Percentiles rank a stretch among this genome's conserved stretches.
Conservation (phyloP, 2,329 filamentous ascomycete species). For the Alternaria arbusti region DNA sequence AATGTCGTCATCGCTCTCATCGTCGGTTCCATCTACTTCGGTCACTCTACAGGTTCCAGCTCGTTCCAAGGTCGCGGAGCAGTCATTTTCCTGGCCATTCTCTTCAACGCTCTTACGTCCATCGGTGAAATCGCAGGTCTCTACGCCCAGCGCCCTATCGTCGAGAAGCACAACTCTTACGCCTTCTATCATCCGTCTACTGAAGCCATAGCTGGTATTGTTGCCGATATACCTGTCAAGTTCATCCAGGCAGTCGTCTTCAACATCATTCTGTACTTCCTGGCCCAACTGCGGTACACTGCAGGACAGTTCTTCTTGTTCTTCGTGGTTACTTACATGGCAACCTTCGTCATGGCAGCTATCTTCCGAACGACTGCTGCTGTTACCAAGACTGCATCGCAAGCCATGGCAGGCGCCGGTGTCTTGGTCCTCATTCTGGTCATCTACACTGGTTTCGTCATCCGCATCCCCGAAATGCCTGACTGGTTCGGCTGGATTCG, state of each 20-base stretch:
- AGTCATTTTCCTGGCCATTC: slow-evolving; percentile 65
- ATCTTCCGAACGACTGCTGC: slow-evolving; percentile 81
- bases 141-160: slow-evolving; percentile 85
- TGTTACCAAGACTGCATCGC: slow-evolving; percentile 69
- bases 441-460: slow-evolving; percentile 71
- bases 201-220: slow-evolving; percentile 82
- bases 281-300: slow-evolving; percentile 76
- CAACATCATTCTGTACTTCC: slow-evolving; percentile 83
- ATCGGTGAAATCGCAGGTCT: slow-evolving; percentile 62
- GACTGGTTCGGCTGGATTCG: slow-evolving; percentile 54
- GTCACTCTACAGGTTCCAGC: slow-evolving; percentile 56
- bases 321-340: slow-evolving; percentile 62
- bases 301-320: slow-evolving; percentile 84
- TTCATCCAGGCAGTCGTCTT: slow-evolving; percentile 73
- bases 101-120: slow-evolving; percentile 65
- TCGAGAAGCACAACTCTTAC: slow-evolving; percentile 86
- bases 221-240: slow-evolving; percentile 84
- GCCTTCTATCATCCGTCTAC: slow-evolving; percentile 87
- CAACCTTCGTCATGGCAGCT: slow-evolving; percentile 76
- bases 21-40: slow-evolving; percentile 67
- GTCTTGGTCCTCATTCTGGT: slow-evolving; percentile 69
- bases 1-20: slow-evolving; percentile 66
- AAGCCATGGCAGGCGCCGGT: slow-evolving; percentile 62
- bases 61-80: slow-evolving; percentile 63
- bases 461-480: slow-evolving; percentile 66